Conservation (phyloP, 306 rosid species). For the Glycyrrhiza uralensis region DNA sequence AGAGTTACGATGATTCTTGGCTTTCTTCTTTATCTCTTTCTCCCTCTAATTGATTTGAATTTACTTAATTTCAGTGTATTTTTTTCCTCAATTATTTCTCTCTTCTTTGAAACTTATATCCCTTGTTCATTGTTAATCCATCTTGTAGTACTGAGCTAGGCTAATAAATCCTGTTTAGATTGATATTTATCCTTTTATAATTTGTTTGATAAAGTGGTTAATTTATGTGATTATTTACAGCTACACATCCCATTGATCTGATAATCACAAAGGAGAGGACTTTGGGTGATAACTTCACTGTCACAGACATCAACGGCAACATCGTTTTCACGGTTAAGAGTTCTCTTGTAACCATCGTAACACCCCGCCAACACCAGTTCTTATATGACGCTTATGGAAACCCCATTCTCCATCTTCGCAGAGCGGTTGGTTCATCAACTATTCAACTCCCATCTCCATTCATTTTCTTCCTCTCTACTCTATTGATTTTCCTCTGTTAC, state of each 20-base stretch:
- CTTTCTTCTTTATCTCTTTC: no score
- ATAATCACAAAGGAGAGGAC: slow-evolving; percentile 31
- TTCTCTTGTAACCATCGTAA: neutral
- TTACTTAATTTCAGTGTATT: no score
- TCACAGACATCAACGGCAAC: slow-evolving; percentile 43
- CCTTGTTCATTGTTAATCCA: no score
- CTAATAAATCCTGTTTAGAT: no score
- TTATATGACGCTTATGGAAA: slow-evolving; percentile 37
- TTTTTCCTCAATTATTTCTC: no score
- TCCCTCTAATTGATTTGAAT: no score
- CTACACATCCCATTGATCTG: slow-evolving; percentile 28
- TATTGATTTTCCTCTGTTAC: neutral
- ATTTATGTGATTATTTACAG: neutral
- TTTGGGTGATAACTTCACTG: slow-evolving; percentile 27
- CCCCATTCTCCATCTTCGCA: slow-evolving; percentile 30
- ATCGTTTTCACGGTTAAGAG: slow-evolving; percentile 37
- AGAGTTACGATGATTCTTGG: no score
- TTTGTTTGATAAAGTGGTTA: neutral
- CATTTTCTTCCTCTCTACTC: neutral
- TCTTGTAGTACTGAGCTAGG: no score
- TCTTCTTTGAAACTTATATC: no score
- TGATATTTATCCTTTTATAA: neutral
- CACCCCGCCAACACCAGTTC: slow-evolving; percentile 24
- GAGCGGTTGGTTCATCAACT: slow-evolving; percentile 30
- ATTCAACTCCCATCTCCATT: neutral